Conservation (phyloP, 1,284 basidiomycete genomes). For the Sporisorium sorghi region DNA sequence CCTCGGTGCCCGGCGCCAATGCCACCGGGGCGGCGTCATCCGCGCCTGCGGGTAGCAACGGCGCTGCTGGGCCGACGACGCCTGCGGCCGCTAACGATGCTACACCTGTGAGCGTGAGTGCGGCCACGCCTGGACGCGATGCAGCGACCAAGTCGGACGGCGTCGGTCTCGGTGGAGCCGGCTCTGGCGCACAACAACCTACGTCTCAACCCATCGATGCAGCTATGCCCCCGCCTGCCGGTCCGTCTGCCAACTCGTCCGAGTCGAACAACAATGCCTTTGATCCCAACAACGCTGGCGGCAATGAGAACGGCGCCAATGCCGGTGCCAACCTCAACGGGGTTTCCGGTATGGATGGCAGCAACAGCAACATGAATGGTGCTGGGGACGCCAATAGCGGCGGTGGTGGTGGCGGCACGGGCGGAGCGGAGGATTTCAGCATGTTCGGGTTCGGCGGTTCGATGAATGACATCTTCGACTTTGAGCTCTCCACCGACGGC, state of each 20-base stretch:
- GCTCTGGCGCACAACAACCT: conserved; percentile 25
- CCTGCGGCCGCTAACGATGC: conserved; percentile 48
- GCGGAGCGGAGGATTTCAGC: conserved; percentile 56
- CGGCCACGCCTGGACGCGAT: conserved; percentile 51
- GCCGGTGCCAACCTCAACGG: conserved; percentile 22
- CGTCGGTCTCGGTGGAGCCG: not conserved
- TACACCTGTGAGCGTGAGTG: conserved; percentile 51
- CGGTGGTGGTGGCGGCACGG: conserved; percentile 10
- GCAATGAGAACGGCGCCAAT: conserved; percentile 18
- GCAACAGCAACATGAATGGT: conserved; percentile 10
- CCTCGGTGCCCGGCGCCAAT: conserved; percentile 32
- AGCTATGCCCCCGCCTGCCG: conserved; percentile 43
- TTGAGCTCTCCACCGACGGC: conserved; percentile 57
- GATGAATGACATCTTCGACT: conserved; percentile 66
- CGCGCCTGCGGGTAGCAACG: conserved; percentile 22
- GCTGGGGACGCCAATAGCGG: conserved; percentile 13
- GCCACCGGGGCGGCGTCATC: conserved; percentile 4
- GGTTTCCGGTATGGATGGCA: conserved; percentile 8
- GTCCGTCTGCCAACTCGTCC: conserved; percentile 27
- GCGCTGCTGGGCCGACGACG: conserved; percentile 38
- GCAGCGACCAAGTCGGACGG: conserved; percentile 20
- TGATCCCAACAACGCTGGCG: conserved; percentile 8
- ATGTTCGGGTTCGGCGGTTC: conserved; percentile 63
- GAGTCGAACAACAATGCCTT: conserved; percentile 18
- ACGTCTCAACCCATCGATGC: conserved; percentile 38